phyloP scores from a whole-genome alignment of 2,329 filamentous ascomycete species.

The Epichloe gansuensis region DNA sequence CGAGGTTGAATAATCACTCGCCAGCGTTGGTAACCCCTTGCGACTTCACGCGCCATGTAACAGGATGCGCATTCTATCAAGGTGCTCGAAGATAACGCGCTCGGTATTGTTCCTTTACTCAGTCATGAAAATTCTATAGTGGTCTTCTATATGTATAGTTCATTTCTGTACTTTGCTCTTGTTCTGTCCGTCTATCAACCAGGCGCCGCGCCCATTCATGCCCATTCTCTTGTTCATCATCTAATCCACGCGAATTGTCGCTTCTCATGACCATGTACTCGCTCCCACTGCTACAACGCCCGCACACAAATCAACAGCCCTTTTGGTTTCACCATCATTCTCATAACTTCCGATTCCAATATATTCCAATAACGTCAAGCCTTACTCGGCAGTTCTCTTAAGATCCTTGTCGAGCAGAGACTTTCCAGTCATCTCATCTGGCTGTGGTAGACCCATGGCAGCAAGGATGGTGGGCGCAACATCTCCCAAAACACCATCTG shows the following conservation, averaged over 20 bases:
- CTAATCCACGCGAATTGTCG: slow-evolving; percentile 1
- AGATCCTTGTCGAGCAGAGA: slow-evolving; percentile 70
- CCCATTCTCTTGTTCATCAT: not conserved
- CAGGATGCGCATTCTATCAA: too few species aligned
- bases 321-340: not conserved
- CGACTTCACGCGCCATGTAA: too few species aligned
- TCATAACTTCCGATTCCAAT: too few species aligned
- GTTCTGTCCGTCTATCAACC: not conserved
- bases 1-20: too few species aligned
- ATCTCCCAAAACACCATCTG: slow-evolving; percentile 84
- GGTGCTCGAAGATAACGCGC: too few species aligned
- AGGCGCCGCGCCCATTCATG: not conserved
- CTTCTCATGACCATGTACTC: slow-evolving; percentile 2
- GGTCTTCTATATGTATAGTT: not conserved
- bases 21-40: too few species aligned
- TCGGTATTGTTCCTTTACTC: too few species aligned
- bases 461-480: slow-evolving; percentile 90
- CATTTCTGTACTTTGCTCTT: not conserved
- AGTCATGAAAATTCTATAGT: too few species aligned
- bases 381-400: slow-evolving; percentile 20
- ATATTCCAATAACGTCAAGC: too few species aligned
- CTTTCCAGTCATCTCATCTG: slow-evolving; percentile 81
- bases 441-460: slow-evolving; percentile 82
- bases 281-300: slow-evolving; percentile 1
- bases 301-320: slow-evolving; percentile 3